phyloP scores from a whole-genome alignment of 2,329 filamentous ascomycete genomes.

The Trichoderma pleuroti region DNA sequence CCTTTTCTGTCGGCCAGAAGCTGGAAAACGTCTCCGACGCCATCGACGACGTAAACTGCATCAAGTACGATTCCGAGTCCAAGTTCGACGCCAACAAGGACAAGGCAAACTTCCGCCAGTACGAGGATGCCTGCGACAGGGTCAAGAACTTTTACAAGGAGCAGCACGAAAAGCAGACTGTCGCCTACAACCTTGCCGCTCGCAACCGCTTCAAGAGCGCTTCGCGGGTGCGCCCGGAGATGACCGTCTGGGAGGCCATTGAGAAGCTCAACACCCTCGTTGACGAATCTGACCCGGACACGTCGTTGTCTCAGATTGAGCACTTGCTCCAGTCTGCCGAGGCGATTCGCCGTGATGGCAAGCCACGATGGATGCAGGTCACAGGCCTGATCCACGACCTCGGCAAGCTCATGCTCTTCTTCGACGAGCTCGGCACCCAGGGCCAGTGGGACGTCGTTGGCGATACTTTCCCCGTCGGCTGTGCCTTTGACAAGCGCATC shows the following conservation, averaged over 20 bases:
- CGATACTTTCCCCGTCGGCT: constrained; percentile 77
- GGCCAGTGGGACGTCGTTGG: constrained; percentile 94
- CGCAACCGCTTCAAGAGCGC: constrained; percentile 58
- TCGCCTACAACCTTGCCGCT: constrained; percentile 79
- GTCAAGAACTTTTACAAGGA: constrained; percentile 84
- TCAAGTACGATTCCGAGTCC: constrained; percentile 51
- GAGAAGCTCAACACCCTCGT: constrained; percentile 89
- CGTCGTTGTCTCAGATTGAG: constrained; percentile 81
- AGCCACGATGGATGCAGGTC: constrained; percentile 78
- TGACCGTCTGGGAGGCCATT: constrained; percentile 89
- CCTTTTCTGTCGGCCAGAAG: constrained; percentile 25
- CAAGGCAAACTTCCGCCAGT: constrained; percentile 78
- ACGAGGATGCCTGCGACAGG: constrained; percentile 75
- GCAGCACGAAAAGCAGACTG: constrained; percentile 68
- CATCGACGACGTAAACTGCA: constrained; percentile 51
- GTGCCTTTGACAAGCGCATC: constrained; percentile 69
- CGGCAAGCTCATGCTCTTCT: constrained; percentile 77
- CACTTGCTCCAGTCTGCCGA: constrained; percentile 86
- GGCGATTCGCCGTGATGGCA: constrained; percentile 80
- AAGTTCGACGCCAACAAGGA: constrained; percentile 73
- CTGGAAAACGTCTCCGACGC: constrained; percentile 50
- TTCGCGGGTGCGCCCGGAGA: constrained; percentile 60
- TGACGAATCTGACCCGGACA: constrained; percentile 89
- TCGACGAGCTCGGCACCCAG: constrained; percentile 59
- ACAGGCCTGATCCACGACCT: constrained; percentile 76